Evolutionary conservation across 75 land plant species (phyloP).

Genomic region (Pinus taeda): DNA sequence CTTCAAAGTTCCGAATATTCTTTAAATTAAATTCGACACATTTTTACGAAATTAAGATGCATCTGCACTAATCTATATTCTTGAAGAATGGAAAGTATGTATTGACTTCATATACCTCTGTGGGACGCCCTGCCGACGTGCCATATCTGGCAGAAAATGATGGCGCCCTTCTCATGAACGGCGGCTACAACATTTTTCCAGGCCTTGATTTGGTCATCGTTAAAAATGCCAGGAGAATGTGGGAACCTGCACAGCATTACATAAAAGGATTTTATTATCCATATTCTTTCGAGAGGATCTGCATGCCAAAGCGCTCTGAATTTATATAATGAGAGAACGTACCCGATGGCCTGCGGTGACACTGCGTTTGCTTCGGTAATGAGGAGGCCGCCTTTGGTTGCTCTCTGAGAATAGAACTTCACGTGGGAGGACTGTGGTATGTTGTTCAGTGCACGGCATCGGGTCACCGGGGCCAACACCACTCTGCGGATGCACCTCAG

Average conservation of each 20-base stretch:
- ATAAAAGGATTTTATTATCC: neutral
- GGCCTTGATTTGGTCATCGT: conserved; percentile 25
- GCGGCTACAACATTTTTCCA: conserved; percentile 33
- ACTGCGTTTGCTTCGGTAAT: conserved; percentile 22
- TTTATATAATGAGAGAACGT: neutral
- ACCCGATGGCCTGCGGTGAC: conserved; percentile 8
- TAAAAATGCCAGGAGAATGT: conserved; percentile 20
- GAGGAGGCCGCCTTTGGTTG: conserved; percentile 25
- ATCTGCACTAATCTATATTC: too few species aligned
- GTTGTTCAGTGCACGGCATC: conserved; percentile 19
- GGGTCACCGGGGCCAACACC: conserved; percentile 12
- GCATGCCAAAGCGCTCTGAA: conserved; percentile 53
- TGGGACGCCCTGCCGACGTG: conserved; percentile 51
- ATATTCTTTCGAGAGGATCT: neutral
- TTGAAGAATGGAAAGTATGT: neutral
- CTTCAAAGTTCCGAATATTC: too few species aligned
- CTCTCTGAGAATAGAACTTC: conserved; percentile 23
- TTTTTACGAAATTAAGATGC: too few species aligned
- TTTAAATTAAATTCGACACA: too few species aligned
- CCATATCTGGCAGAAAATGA: conserved; percentile 37
- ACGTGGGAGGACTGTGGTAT: conserved; percentile 12
- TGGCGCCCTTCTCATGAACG: conserved; percentile 29
- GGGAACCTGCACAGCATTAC: conserved; percentile 26
- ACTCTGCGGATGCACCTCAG: neutral
- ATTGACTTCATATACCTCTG: conserved; percentile 31